Evolutionary conservation across 441 rosid species (phyloP).

Genomic region (Pelargonium cotyledonis): DNA sequence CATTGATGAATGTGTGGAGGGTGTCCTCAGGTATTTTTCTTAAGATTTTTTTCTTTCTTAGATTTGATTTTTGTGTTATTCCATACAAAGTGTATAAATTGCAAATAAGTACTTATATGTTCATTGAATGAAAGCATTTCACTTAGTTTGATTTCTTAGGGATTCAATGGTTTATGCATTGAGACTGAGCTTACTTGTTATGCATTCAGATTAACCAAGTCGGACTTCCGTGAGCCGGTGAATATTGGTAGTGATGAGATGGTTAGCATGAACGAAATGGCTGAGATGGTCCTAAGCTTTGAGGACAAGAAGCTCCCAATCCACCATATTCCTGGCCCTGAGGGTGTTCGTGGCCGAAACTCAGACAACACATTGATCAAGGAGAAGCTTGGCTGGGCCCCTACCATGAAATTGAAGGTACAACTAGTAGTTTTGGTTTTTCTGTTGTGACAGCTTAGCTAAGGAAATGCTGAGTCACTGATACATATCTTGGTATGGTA

Average conservation of each 20-base stretch:
- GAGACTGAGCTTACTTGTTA: neutral
- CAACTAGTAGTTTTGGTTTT: neutral
- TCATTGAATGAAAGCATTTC: too few relatives aligned
- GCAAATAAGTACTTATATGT: too few relatives aligned
- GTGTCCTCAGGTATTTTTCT: constrained; percentile 66
- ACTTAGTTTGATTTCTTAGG: too few relatives aligned
- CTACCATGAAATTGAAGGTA: constrained; percentile 91
- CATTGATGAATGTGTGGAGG: constrained; percentile 96
- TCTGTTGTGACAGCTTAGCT: too few relatives aligned
- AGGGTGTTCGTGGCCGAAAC: constrained; percentile 96
- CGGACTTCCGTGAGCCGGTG: constrained; percentile 96
- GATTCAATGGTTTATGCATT: too few relatives aligned
- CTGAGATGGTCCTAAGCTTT: constrained; percentile 86
- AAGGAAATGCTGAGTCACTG: neutral
- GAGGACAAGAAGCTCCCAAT: constrained; percentile 75
- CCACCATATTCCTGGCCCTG: constrained; percentile 95
- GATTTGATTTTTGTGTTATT: neutral
- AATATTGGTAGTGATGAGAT: constrained; percentile 98
- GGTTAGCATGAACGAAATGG: constrained; percentile 99
- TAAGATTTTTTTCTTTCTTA: too few relatives aligned
- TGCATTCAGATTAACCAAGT: constrained; percentile 66
- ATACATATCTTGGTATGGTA: neutral
- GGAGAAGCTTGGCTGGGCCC: constrained; percentile 99
- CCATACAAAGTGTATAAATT: too few relatives aligned
- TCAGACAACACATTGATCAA: constrained; percentile 88